Percentiles rank a stretch among this genome's conserved stretches.
Evolutionary conservation across 768 basidiomycete species (phyloP).

Genomic region (Lanmaoa rubissima): DNA sequence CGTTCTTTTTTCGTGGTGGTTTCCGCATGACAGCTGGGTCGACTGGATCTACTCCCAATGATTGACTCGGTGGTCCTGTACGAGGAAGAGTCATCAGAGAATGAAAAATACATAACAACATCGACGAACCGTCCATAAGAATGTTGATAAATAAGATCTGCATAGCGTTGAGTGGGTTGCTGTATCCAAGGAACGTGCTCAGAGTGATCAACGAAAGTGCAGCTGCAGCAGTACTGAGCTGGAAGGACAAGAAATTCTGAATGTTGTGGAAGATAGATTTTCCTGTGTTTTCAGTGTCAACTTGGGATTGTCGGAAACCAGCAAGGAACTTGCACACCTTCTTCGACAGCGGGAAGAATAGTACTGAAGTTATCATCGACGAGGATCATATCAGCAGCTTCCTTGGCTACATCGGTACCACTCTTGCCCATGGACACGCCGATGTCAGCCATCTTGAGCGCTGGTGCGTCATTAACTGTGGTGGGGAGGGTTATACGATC

Average conservation of each 20-base stretch:
- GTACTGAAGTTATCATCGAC: constrained; percentile 98
- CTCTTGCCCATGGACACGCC: constrained; percentile 98
- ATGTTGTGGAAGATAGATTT: constrained; percentile 99
- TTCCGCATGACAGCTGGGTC: constrained; percentile 90
- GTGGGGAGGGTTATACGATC: background rate
- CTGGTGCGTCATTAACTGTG: constrained; percentile 92
- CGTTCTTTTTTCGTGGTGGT: constrained; percentile 91
- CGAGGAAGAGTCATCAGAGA: background rate
- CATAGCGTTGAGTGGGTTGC: constrained; percentile 96
- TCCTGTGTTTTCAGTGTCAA: constrained; percentile 41
- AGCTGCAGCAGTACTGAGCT: constrained; percentile 95
- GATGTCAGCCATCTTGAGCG: constrained; percentile 96
- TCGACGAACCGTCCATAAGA: constrained; percentile 84
- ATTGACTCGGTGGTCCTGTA: constrained; percentile 89
- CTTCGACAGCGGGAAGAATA: constrained; percentile 90
- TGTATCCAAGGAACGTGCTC: constrained; percentile 84
- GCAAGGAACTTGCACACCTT: constrained; percentile 49
- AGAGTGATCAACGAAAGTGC: constrained; percentile 94
- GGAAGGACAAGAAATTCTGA: constrained; percentile 96
- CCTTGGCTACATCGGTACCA: constrained; percentile 98
- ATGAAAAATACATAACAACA: background rate
- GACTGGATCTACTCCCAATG: constrained; percentile 94
- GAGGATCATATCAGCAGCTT: constrained; percentile 94
- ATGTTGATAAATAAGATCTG: constrained; percentile 99
- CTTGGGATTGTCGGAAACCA: background rate